Percentiles rank a stretch among this genome's conserved stretches.
These are phyloP conservation scores for Beverwykella pulmonaria DNA, from an alignment of 495 filamentous ascomycete genomes.

Conservation along the genomic window DNA sequence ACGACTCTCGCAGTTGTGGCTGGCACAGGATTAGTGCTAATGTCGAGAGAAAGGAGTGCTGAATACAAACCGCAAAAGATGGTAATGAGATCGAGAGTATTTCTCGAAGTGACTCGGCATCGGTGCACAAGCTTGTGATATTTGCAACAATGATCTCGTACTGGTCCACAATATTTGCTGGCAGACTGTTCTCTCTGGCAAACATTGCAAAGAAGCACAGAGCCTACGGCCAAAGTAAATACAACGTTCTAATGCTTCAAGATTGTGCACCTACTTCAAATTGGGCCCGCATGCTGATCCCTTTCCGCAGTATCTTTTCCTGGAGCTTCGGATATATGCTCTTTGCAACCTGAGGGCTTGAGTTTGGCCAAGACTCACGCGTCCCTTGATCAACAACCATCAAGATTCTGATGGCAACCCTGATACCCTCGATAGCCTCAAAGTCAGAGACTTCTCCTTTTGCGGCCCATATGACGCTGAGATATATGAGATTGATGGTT, in stretches of 20 bases:
- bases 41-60: background rate
- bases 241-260: background rate
- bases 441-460: constrained; percentile 49
- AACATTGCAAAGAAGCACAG: constrained; percentile 23
- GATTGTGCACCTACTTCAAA: constrained; percentile 45
- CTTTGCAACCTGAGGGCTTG: constrained; percentile 1
- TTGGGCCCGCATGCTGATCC: constrained; percentile 49
- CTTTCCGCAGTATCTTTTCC: constrained; percentile 51
- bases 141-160: constrained; percentile 15
- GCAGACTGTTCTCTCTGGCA: constrained; percentile 4
- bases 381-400: constrained; percentile 49
- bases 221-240: constrained; percentile 1
- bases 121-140: background rate
- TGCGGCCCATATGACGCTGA: constrained; percentile 58
- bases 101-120: constrained; percentile 16
- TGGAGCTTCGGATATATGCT: constrained; percentile 55
- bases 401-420: constrained; percentile 55
- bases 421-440: constrained; percentile 54
- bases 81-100: constrained; percentile 20
- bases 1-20: constrained; percentile 4
- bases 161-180: background rate
- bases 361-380: constrained; percentile 49
- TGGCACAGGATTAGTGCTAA: background rate
- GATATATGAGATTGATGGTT: constrained; percentile 58
- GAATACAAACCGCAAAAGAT: constrained; percentile 24